Percentiles rank a stretch among this genome's conserved stretches.
These are phyloP conservation scores for Cryphonectria parasitica DNA, from an alignment of 2,329 filamentous ascomycete genomes.

Conservation along the genomic window DNA sequence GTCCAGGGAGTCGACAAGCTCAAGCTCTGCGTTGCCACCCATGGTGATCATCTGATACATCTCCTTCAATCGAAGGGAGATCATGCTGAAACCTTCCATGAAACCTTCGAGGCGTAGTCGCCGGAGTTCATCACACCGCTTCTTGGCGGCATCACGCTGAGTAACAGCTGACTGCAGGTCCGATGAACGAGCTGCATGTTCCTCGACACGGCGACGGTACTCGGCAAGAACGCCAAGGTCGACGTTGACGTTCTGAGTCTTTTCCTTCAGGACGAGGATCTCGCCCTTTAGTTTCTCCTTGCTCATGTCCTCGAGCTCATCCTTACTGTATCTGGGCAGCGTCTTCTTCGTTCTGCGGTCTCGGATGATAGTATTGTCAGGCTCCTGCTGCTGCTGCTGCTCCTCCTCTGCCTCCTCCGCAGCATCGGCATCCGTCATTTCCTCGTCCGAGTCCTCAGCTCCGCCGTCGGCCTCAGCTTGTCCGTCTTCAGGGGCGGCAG, in stretches of 20 bases:
- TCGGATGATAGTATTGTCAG: conserved; percentile 33
- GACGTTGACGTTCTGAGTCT: conserved; percentile 82
- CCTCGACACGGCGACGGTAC: conserved; percentile 45
- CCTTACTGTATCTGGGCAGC: conserved; percentile 77
- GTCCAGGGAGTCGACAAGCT: conserved; percentile 93
- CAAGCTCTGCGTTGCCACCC: conserved; percentile 96
- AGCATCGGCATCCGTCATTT: conserved; percentile 35
- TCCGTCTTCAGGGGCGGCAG: conserved; percentile 32
- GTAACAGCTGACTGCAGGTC: conserved; percentile 80
- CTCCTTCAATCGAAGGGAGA: conserved; percentile 93
- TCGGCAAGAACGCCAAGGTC: conserved; percentile 75
- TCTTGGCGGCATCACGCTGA: conserved; percentile 85
- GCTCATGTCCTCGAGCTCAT: conserved; percentile 69
- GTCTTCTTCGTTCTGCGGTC: conserved; percentile 51
- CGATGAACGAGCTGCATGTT: conserved; percentile 58
- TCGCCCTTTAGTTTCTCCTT: conserved; percentile 64
- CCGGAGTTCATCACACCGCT: conserved; percentile 88
- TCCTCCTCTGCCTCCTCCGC: conserved; percentile 27
- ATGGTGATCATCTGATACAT: conserved; percentile 99
- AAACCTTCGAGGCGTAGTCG: conserved; percentile 91
- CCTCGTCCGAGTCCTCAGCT: conserved; percentile 34
- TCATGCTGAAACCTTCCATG: conserved; percentile 95
- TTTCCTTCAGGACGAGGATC: conserved; percentile 65
- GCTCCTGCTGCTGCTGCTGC: conserved; percentile 28
- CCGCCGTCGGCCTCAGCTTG: conserved; percentile 34